phyloP scores from a whole-genome alignment of 495 filamentous ascomycete species.

The Hypoxylon fragiforme region DNA sequence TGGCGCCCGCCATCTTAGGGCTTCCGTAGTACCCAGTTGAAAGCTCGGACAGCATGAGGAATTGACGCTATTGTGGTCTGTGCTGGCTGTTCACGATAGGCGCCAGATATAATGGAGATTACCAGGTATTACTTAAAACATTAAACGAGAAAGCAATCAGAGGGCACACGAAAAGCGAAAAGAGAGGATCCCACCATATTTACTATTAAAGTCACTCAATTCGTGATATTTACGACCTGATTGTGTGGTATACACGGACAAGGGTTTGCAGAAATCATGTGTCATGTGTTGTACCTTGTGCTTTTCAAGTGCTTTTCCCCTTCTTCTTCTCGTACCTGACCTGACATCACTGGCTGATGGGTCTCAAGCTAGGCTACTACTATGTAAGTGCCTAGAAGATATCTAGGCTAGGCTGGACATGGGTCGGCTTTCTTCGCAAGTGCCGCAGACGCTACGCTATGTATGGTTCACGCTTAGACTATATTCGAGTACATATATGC shows the following conservation, averaged over 20 bases:
- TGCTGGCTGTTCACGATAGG: slow-evolving; percentile 4
- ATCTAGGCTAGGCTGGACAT: slow-evolving; percentile 6
- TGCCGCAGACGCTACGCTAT: slow-evolving; percentile 22
- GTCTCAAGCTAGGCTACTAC: slow-evolving; percentile 20
- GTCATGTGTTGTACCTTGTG: slow-evolving; percentile 22
- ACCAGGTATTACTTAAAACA: no score
- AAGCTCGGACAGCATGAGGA: slow-evolving; percentile 17
- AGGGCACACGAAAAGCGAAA: background rate
- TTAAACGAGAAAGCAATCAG: no score
- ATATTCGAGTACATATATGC: no score
- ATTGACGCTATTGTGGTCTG: background rate
- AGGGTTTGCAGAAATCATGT: slow-evolving; percentile 2
- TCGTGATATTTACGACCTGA: no score
- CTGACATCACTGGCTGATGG: slow-evolving; percentile 25
- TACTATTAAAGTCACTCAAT: no score
- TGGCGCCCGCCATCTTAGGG: slow-evolving; percentile 1
- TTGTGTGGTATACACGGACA: background rate
- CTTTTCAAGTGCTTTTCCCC: slow-evolving; percentile 7
- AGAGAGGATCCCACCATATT: no score
- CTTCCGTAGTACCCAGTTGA: background rate
- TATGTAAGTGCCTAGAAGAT: no score
- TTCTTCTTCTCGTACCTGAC: slow-evolving; percentile 16
- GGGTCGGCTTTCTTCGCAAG: slow-evolving; percentile 15
- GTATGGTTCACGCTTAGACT: slow-evolving; percentile 9
- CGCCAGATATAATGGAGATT: background rate